Evolutionary conservation across 305 asterid species (phyloP), one percentile per base, ranked within the genome.

Genomic region (Ilex paraguariensis): DNA sequence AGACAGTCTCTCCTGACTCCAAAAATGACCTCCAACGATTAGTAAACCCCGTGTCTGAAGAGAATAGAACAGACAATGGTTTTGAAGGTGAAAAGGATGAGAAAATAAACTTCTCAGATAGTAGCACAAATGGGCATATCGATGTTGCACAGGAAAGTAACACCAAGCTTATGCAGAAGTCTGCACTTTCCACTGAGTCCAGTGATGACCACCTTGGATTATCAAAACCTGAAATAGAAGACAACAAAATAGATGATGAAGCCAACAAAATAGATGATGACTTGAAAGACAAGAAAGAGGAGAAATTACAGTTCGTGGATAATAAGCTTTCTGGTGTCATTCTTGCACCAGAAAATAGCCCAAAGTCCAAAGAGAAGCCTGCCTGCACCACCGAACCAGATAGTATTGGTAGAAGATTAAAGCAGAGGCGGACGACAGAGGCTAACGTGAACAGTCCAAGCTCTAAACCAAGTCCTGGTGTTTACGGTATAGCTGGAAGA

Each of bases 321-420:
- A 59, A 63, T 36, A 61, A 45, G 32, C 21, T 52, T 30, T 11
- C 31, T 49, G 55, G 56, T 45, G 60, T 58, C 62, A 13, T 55
- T 36, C 67, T 69, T 56, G 73, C 75, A 70, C 49, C 66, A 32
- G 74, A 72, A 58, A 67, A 62, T 57, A 75, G 73, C 75, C 70
- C 69, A 42, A 74, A 61, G 70, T 59, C 80, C 31, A 68, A 59
- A 39, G 76, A 68, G 82, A 80, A 81, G 72, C 76, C 79, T 30
- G 64, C 15, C 15, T 16, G 2, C 45, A 13, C 16, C 44, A 44
- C 30, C 31, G 85, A 71, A 58, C 77, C 67, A 51, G 91, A 81
- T 69, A 79, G 82, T 52, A 70, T 82, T 52, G 84, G 71, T 11
- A 74, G 82, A 71, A 83, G 89, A 78, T 56, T 83, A 77, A 74